Evolutionary conservation across 1,284 basidiomycete species (phyloP), one percentile per base, ranked within the genome.

Genomic region (Malassezia psittaci): DNA sequence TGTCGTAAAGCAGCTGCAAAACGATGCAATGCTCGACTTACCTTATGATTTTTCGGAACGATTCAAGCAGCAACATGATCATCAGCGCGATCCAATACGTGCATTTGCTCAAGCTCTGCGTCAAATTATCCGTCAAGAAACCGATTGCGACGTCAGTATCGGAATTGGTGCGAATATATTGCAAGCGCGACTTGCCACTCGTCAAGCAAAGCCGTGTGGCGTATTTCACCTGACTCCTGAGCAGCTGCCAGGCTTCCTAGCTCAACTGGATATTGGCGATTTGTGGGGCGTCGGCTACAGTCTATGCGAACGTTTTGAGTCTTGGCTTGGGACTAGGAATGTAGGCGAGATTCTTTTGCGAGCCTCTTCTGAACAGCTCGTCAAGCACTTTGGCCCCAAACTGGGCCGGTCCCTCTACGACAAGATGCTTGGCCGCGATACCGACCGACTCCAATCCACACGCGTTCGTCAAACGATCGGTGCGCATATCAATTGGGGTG

Each of bases 141-240:
- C 90, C 1, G 82, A 82, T 0, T 96, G 91, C 66, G 87, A 90
- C 79, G 85, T 68, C 3, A 77, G 76, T 15, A 87, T 98, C 41
- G 93, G 94, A 5, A 87, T 96, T 43, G 82, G 87, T 0, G 83
- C 87, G 64, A 98, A 96, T 76, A 85, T 96, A 61, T 83, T 94
- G 48, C 82, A 96, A 3, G 88, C 93, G 1, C 86, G 90, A 6
- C 80, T 98, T 1, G 93, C 93, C 0, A 94, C 90, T 0, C 83
- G 87, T 5, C 81, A 80, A 10, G 93, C 94, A 4, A 98, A 98
- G 72, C 94, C 93, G 0, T 87, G 85, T 0, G 84, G 85, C 1
- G 83, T 85, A 0, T 88, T 81, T 69, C 89, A 90, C 61, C 82
- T 96, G 5, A 66, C 79, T 0, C 80, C 83, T 34, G 78, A 85